Percentiles rank a stretch among this genome's conserved stretches.
These are phyloP conservation scores for Curvularia sp. DNA, from an alignment of 2,329 filamentous ascomycete genomes.

Conservation along the genomic window DNA sequence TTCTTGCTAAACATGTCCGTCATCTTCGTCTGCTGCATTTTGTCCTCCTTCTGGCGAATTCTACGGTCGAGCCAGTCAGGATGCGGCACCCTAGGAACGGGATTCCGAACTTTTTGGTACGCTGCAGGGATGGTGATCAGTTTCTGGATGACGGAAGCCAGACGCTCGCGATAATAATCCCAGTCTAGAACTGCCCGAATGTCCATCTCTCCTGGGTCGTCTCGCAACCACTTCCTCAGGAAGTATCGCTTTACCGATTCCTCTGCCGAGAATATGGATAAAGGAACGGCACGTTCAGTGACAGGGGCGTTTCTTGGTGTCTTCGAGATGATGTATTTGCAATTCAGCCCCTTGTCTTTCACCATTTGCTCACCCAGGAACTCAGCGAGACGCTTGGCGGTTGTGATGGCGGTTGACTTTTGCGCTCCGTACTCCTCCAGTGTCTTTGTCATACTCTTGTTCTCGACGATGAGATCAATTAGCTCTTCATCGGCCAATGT, in stretches of 20 bases:
- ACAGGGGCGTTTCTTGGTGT: constrained; percentile 87
- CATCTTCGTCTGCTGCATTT: constrained; percentile 98
- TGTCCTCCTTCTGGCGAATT: constrained; percentile 95
- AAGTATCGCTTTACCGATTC: constrained; percentile 86
- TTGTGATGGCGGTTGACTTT: constrained; percentile 99
- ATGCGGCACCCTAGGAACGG: constrained; percentile 89
- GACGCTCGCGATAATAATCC: constrained; percentile 94
- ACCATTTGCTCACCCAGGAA: constrained; percentile 99
- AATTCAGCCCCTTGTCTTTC: constrained; percentile 98
- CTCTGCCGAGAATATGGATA: constrained; percentile 96
- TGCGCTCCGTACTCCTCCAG: constrained; percentile 94
- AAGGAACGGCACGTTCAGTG: constrained; percentile 91
- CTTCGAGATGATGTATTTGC: constrained; percentile 98
- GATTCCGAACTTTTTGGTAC: constrained; percentile 92
- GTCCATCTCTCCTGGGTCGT: constrained; percentile 90
- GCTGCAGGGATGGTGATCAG: constrained; percentile 98
- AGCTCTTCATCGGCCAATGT: constrained; percentile 95
- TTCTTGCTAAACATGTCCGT: constrained; percentile 85
- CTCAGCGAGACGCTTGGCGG: constrained; percentile 90
- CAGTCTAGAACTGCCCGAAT: constrained; percentile 90
- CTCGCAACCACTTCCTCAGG: constrained; percentile 92
- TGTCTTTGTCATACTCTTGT: constrained; percentile 97
- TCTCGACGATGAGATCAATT: constrained; percentile 99
- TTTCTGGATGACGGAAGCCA: constrained; percentile 98
- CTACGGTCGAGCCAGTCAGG: constrained; percentile 95